These are phyloP conservation scores for Trypanosoma congolense DNA, from an alignment of 208 protist species.

Conservation along the genomic window DNA sequence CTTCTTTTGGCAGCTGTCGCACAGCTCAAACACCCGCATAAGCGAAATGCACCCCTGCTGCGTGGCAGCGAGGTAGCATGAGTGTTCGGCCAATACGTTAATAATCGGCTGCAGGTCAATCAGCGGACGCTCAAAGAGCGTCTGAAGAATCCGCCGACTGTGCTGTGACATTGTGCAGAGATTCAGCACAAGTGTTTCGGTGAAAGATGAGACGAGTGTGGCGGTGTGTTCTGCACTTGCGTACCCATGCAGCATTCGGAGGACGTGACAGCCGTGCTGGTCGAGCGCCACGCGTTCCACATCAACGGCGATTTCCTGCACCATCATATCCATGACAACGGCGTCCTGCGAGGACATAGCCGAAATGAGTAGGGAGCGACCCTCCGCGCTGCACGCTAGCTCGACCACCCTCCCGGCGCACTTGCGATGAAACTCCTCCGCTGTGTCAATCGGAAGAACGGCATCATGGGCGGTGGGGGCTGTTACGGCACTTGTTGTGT, in stretches of 20 bases:
- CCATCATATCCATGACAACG: constrained; percentile 25
- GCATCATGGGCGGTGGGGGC: not conserved
- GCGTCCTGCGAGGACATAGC: constrained; percentile 45
- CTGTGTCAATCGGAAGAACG: constrained; percentile 16
- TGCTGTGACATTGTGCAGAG: constrained; percentile 78
- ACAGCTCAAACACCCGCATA: constrained; percentile 80
- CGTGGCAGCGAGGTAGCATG: constrained; percentile 73
- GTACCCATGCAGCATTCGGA: constrained; percentile 49
- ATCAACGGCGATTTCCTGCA: constrained; percentile 44
- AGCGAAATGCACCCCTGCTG: constrained; percentile 87
- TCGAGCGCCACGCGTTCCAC: constrained; percentile 64
- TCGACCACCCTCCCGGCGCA: constrained; percentile 49
- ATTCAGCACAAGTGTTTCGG: constrained; percentile 71
- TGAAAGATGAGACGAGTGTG: constrained; percentile 45
- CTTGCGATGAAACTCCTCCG: constrained; percentile 19
- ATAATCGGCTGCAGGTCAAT: constrained; percentile 61
- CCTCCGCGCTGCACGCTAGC: constrained; percentile 49
- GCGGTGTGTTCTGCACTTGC: constrained; percentile 47
- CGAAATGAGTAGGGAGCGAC: constrained; percentile 45
- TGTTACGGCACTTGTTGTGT: not conserved
- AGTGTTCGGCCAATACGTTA: constrained; percentile 55
- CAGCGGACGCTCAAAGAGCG: constrained; percentile 58
- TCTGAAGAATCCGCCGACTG: constrained; percentile 67
- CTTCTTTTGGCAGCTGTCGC: constrained; percentile 44
- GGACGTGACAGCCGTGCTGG: constrained; percentile 67